These are phyloP conservation scores for Paulownia fortunei DNA, from an alignment of 257 asterid genomes.

Conservation along the genomic window DNA sequence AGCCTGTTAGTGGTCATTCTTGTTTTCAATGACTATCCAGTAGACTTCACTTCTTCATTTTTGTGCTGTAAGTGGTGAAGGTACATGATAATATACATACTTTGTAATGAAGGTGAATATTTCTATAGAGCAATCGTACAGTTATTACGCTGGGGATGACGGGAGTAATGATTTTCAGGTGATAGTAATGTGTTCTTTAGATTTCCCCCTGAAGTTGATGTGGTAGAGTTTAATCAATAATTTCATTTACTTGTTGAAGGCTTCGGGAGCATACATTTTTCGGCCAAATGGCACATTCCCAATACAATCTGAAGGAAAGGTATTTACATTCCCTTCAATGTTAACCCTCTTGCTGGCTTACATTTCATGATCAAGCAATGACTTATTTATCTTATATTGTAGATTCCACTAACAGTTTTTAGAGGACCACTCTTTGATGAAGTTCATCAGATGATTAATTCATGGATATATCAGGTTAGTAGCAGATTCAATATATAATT, in stretches of 20 bases:
- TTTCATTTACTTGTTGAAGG: slow-evolving; percentile 50
- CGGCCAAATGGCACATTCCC: slow-evolving; percentile 82
- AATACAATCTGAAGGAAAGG: slow-evolving; percentile 58
- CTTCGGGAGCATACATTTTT: slow-evolving; percentile 92
- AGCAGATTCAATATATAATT: slow-evolving; percentile 15
- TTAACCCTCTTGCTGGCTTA: not conserved
- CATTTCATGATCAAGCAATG: slow-evolving; percentile 12
- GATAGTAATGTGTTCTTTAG: slow-evolving; percentile 19
- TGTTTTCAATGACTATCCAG: not conserved
- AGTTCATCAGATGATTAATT: slow-evolving; percentile 80
- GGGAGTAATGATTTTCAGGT: slow-evolving; percentile 70
- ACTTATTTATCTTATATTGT: slow-evolving; percentile 34
- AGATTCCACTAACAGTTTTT: slow-evolving; percentile 65
- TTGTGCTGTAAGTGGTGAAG: slow-evolving; percentile 10
- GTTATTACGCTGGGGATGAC: slow-evolving; percentile 73
- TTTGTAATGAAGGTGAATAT: slow-evolving; percentile 61
- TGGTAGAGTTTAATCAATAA: slow-evolving; percentile 8
- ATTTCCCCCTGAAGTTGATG: slow-evolving; percentile 17
- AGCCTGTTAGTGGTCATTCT: not conserved
- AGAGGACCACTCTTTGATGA: slow-evolving; percentile 88
- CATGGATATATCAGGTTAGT: slow-evolving; percentile 95
- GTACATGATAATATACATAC: slow-evolving; percentile 9
- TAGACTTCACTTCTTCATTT: slow-evolving; percentile 7
- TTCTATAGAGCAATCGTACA: slow-evolving; percentile 82
- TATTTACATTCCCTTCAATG: slow-evolving; percentile 32